Evolutionary conservation across 106 monocot species (phyloP), one percentile per base, ranked within the genome.

Genomic region (Dendrobium nobile): DNA sequence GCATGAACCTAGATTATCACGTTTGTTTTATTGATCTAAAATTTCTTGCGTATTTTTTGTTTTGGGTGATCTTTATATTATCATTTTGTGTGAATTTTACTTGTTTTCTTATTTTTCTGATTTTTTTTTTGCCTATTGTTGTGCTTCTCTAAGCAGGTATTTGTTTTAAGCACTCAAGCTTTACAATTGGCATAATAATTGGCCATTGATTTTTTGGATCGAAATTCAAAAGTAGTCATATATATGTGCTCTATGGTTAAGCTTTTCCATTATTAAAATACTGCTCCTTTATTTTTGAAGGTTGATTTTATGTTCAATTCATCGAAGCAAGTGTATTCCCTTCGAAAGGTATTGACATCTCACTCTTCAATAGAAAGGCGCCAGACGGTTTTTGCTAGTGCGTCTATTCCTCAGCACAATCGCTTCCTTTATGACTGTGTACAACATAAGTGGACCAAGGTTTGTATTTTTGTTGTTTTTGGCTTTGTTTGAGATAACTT

Each of bases 401-500:
- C 97, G 70, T 94, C 97, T 42, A 98, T 98, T 61, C 97, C 97
- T 54, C 94, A 98, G 55, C 94, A 98, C 86, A 92, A 94, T 54
- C 90, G 84, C 45, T 98, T 98, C 80, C 78, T 92, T 20, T 85
- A 89, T 82, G 92, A 98, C 54, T 94, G 97, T 65, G 73, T 94
- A 72, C 92, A 94, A 47, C 94, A 98, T 51, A 98, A 94, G 77
- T 98, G 97, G 97, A 94, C 97, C 72, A 98, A 92, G 92, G 97
- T 97, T 85, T 47, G 18, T 15, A 4, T 58, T 65, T 18, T 54
- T 2, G 17, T 24, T 43, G 16, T 24, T 79, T 13, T 20, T 72
- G 31, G 31, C 1, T 31, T 31, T 1, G 31, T 31, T 31, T 31
- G 31, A 1, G 31, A 1, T 1, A 1, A 1, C 1, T 31, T 31